These are phyloP conservation scores for Cutaneotrichosporon cavernicola DNA, from an alignment of 1,284 basidiomycete genomes.

Conservation along the genomic window DNA sequence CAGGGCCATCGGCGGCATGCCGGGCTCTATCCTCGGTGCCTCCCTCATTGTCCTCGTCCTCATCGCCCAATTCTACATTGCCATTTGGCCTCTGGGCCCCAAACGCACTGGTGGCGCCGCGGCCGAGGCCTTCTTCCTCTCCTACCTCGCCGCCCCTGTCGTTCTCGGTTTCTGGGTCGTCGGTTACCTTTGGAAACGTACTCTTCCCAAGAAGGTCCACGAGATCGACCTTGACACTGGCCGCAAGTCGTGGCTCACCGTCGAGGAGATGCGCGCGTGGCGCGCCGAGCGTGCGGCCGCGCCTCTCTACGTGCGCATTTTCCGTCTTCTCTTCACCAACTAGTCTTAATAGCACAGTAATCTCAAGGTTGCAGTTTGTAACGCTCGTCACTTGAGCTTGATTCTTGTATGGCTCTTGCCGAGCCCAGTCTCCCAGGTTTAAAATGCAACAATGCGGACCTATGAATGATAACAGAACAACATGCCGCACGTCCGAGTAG, in stretches of 20 bases:
- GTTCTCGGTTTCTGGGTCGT: conserved; percentile 47
- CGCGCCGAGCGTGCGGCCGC: conserved; percentile 40
- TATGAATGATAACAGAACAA: too few species aligned
- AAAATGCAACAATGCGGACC: background rate
- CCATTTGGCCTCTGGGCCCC: conserved; percentile 23
- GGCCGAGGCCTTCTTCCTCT: conserved; percentile 51
- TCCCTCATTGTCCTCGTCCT: conserved; percentile 44
- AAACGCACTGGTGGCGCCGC: conserved; percentile 31
- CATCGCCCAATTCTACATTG: conserved; percentile 51
- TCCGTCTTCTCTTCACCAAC: conserved; percentile 44
- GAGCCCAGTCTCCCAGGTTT: conserved; percentile 5
- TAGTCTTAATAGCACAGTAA: conserved; percentile 7
- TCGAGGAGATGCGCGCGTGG: conserved; percentile 47
- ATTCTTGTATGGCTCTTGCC: conserved; percentile 5
- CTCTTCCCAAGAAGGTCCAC: conserved; percentile 37
- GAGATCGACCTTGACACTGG: conserved; percentile 56
- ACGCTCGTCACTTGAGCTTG: conserved; percentile 5
- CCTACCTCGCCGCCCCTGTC: conserved; percentile 53
- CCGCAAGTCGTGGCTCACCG: conserved; percentile 53
- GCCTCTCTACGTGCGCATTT: conserved; percentile 41
- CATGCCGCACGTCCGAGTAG: too few species aligned
- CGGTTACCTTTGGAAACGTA: conserved; percentile 49
- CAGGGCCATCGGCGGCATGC: conserved; percentile 52
- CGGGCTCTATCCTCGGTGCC: conserved; percentile 54
- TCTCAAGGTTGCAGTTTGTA: conserved; percentile 6